Percentiles rank a stretch among this genome's conserved stretches.
These are phyloP conservation scores for Nymphaea thermarum DNA, from an alignment of 164 flowering plant species.

Conservation along the genomic window DNA sequence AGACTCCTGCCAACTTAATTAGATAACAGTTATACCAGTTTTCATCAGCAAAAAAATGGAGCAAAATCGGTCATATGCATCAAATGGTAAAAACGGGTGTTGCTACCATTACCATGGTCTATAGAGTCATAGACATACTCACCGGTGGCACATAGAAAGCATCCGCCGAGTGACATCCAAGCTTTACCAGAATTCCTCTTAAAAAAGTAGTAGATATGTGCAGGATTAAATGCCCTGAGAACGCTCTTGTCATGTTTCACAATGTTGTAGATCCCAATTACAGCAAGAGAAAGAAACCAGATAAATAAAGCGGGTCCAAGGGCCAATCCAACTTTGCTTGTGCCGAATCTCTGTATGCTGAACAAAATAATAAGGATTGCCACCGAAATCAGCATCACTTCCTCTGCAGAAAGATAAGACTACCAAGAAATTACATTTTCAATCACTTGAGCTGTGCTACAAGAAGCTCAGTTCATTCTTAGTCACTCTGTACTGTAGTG, in stretches of 20 bases:
- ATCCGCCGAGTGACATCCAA: slow-evolving; percentile 92
- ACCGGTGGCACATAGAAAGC: slow-evolving; percentile 97
- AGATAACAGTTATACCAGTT: neutral
- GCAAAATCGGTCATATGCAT: neutral
- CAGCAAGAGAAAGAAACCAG: slow-evolving; percentile 96
- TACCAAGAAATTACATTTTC: neutral
- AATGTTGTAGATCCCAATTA: slow-evolving; percentile 85
- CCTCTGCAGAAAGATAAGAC: slow-evolving; percentile 44
- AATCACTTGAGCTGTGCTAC: too few relatives aligned
- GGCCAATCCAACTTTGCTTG: slow-evolving; percentile 94
- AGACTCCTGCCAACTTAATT: neutral
- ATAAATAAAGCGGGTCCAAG: slow-evolving; percentile 92
- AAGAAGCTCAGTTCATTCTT: neutral
- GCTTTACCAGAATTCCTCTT: slow-evolving; percentile 81
- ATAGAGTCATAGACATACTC: slow-evolving; percentile 2
- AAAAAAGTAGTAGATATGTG: slow-evolving; percentile 82
- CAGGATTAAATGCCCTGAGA: slow-evolving; percentile 82
- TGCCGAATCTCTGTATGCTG: slow-evolving; percentile 89
- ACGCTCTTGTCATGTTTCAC: slow-evolving; percentile 70
- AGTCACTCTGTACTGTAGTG: neutral
- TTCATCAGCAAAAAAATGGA: neutral
- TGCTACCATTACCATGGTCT: neutral
- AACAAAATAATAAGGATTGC: slow-evolving; percentile 81
- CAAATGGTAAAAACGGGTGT: neutral
- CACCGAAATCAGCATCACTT: slow-evolving; percentile 87